These are phyloP conservation scores for Chrysopogon serrulatus DNA, from an alignment of 176 grass and related monocot species.

Conservation along the genomic window DNA sequence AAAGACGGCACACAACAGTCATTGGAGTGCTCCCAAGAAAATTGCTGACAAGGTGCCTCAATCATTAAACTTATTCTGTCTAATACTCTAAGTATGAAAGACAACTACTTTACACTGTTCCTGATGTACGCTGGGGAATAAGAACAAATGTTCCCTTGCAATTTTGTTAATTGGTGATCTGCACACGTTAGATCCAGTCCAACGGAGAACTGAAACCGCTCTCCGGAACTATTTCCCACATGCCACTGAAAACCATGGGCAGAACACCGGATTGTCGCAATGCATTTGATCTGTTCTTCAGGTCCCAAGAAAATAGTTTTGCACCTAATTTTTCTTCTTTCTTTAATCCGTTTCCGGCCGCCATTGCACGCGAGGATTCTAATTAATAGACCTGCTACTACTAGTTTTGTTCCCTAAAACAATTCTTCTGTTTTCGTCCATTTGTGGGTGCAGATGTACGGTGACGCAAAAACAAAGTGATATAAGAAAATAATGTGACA, in stretches of 20 bases:
- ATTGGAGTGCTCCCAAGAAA: conserved; percentile 25
- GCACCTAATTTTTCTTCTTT: not conserved
- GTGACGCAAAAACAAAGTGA: not conserved
- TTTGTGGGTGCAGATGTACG: not conserved
- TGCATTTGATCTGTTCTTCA: conserved; percentile 23
- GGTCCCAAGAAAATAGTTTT: conserved; percentile 16
- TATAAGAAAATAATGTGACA: not conserved
- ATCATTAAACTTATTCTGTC: conserved; percentile 15
- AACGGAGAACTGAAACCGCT: conserved; percentile 31
- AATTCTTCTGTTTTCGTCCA: not conserved
- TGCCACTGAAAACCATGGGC: conserved; percentile 54
- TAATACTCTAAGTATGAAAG: conserved; percentile 1
- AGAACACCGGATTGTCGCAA: conserved; percentile 37
- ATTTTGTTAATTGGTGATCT: conserved; percentile 17
- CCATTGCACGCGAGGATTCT: conserved; percentile 4
- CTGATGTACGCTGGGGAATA: conserved; percentile 27
- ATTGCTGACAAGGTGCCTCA: conserved; percentile 11
- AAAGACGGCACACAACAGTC: not conserved
- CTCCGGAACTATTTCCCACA: not conserved
- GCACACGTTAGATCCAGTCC: conserved; percentile 29
- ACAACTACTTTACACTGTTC: conserved; percentile 31
- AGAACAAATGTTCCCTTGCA: conserved; percentile 39
- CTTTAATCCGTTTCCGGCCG: not conserved
- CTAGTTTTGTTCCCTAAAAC: not conserved
- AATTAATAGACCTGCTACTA: not conserved